Base-by-base conservation (phyloP, 202 grass and related monocot genomes). In the Elaeis oleifera region DNA sequence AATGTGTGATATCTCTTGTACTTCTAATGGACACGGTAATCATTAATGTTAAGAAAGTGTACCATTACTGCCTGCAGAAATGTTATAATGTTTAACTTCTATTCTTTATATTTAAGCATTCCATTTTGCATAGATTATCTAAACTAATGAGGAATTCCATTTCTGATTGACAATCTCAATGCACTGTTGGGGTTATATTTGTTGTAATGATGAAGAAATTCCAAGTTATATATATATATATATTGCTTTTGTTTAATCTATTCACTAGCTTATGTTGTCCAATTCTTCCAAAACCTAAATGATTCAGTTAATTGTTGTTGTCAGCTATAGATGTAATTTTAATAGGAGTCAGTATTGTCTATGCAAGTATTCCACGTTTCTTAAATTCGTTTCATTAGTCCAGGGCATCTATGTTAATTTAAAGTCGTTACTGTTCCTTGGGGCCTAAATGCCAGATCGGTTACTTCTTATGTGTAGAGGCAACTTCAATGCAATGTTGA, bases 1-100 rank as follows among this genome's bases (percentile, higher is more conserved):
- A 63, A 76, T 64, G 63, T 83, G 77, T 77, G 60, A 61, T 75
- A 67, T 56, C 65, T 69, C 55, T 67, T 90, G 76, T 80, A 80
- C 72, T 65, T 83, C 21, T 59, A 80, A 71, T 27, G 31, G 22
- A 83, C 77, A 49, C 54, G 55, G 21, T 39, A 72, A 69, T 59
- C 66, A 85, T 28, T 80, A 71, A 5, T 58, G 14, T 52, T 68
- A 72, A 72, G 72, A 57, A 20, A 71, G 69, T 1, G 24, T 73
- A 32, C 64, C 20, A 56, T 70, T 24, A 16, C 60, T 71, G 57
- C 70, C 59, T 52, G 5, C 36, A 51, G 29, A 61, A 51, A 17
- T 53, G 14, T 18, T 21, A 11, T 24, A 49, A 25, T 11, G 22
- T 63, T 63, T 20, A 24, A 23, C 18, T 63, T 3, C 50, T 48